phyloP scores from a whole-genome alignment of 2,329 filamentous ascomycete species.

The Chalaropsis thielavioides region DNA sequence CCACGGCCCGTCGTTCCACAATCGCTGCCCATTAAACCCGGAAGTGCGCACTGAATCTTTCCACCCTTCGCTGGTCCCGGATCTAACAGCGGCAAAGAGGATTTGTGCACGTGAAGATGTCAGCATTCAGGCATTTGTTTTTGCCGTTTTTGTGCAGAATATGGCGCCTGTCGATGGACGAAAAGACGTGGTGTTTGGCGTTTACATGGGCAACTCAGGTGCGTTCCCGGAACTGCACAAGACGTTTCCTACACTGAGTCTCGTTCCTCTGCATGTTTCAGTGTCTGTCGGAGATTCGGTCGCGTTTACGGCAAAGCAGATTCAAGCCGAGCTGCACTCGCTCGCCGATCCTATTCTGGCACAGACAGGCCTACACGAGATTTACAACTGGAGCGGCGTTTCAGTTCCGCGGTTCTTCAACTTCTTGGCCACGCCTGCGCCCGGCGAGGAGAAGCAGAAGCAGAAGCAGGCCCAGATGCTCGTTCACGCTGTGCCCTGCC shows the following conservation, averaged over 20 bases:
- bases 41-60: slow-evolving; percentile 22
- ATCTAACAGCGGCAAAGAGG: slow-evolving; percentile 28
- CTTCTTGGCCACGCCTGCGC: background rate
- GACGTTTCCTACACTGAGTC: slow-evolving; percentile 58
- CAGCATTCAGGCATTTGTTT: slow-evolving; percentile 58
- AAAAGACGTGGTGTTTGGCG: slow-evolving; percentile 46
- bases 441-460: background rate
- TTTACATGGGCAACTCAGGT: slow-evolving; percentile 72
- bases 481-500: background rate
- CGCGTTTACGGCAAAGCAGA: background rate
- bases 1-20: slow-evolving; percentile 16
- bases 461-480: background rate
- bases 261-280: slow-evolving; percentile 55
- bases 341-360: background rate
- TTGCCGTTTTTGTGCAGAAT: slow-evolving; percentile 51
- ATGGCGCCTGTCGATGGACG: slow-evolving; percentile 20
- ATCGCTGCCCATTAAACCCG: slow-evolving; percentile 29
- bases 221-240: slow-evolving; percentile 30
- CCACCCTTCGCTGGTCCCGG: slow-evolving; percentile 26
- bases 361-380: slow-evolving; percentile 6
- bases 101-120: slow-evolving; percentile 33
- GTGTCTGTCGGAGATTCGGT: background rate
- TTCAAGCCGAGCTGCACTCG: slow-evolving; percentile 8
- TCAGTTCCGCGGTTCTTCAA: slow-evolving; percentile 7
- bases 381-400: slow-evolving; percentile 8